Base-by-base conservation (phyloP, 1,284 basidiomycete species). In the Cutaneotrichosporon mucoides region DNA sequence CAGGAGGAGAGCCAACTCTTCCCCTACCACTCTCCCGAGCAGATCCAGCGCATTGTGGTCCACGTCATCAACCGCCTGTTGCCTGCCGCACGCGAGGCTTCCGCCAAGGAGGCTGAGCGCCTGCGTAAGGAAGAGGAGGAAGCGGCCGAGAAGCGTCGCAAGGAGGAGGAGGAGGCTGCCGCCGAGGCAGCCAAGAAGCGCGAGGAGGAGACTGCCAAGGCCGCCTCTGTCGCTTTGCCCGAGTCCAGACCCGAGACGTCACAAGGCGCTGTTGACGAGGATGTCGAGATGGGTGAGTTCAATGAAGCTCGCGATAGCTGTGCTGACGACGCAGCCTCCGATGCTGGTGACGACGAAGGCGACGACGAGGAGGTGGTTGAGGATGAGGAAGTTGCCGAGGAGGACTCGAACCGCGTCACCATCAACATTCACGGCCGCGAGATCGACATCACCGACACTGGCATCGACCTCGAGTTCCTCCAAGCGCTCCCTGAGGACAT, bases 381-480 rank as follows among this genome's bases (percentile, higher is more conserved):
- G 4, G 56, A 60, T 36, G 58, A 57, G 13, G 65, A 53, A 16
- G 53, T 36, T 43, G 38, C 6, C 11, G 53, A 43, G 55, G 54
- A 49, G 10, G 46, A 38, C 13, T 43, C 33, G 6, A 42, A 54
- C 34, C 82, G 93, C 43, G 82, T 94, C 11, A 90, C 88, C 2
- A 88, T 98, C 70, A 83, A 84, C 76, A 90, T 99, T 60, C 89
- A 94, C 74, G 96, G 95, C 51, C 89, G 86, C 63, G 84, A 87
- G n/a, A 90, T 99, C 36, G 96, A 99, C 74, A 99, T 99, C 72
- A 99, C 96, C 8, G 93, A 98, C 70, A 95, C 93, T 12, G 96
- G 96, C 7, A 98, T 99, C 71, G 96, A 99, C 74, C 92, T 94
- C 1, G 94, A 91, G 8, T 99, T 99, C 84, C 81, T 99, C 56